phyloP scores from a whole-genome alignment of 1,139 yeast species.

The Saccharomyces hybrid region DNA sequence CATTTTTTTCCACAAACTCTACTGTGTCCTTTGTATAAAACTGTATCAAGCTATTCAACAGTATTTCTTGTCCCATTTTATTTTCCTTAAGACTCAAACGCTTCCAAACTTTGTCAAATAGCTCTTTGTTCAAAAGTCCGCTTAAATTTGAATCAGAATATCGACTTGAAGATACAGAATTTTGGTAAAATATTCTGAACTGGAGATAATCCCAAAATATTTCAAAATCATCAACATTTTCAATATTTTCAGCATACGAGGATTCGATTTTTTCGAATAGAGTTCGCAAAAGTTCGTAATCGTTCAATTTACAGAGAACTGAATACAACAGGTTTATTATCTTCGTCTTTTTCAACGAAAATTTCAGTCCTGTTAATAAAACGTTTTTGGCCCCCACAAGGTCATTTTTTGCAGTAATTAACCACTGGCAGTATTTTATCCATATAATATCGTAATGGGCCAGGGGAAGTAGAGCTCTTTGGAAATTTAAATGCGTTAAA shows the following conservation, averaged over 20 bases:
- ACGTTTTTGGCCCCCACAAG: conserved; percentile 21
- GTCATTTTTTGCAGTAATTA: conserved; percentile 20
- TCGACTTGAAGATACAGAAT: conserved; percentile 14
- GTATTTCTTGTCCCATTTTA: conserved; percentile 15
- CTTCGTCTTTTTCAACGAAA: conserved; percentile 19
- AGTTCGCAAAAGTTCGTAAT: conserved; percentile 14
- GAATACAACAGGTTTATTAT: conserved; percentile 20
- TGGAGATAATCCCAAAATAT: conserved; percentile 27
- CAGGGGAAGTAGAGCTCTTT: conserved; percentile 26
- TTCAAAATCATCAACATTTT: conserved; percentile 21
- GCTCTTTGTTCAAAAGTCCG: conserved; percentile 7
- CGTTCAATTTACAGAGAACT: conserved; percentile 17
- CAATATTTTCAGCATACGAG: conserved; percentile 14
- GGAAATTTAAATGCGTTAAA: conserved; percentile 24
- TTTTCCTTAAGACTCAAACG: conserved; percentile 15
- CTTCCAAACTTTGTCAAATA: conserved; percentile 15
- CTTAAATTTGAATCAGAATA: conserved; percentile 9
- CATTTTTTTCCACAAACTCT: conserved; percentile 15
- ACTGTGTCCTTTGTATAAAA: conserved; percentile 23
- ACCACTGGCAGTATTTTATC: conserved; percentile 28
- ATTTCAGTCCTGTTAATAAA: conserved; percentile 15
- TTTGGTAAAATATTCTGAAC: conserved; percentile 17
- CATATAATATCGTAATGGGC: conserved; percentile 29
- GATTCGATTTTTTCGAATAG: conserved; percentile 11
- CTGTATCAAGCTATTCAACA: conserved; percentile 18